Percentiles rank a stretch among this genome's conserved stretches.
phyloP scores from a whole-genome alignment of 331 rosid genomes.

The Acacia pycnantha region DNA sequence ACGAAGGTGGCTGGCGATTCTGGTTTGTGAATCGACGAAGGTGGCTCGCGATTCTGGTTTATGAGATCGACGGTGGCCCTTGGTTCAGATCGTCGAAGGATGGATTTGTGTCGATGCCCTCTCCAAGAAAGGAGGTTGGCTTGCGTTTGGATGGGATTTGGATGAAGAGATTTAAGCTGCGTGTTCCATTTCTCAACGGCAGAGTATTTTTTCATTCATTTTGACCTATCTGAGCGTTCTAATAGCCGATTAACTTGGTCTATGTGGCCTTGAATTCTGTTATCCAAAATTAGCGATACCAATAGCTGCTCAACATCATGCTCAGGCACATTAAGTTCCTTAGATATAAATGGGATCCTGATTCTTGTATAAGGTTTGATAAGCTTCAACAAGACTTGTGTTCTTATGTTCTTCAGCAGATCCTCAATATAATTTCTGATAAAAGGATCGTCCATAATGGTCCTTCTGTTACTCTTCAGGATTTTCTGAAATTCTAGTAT shows the following conservation, averaged over 20 bases:
- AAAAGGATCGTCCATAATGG: slow-evolving; percentile 97
- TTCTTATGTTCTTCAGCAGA: slow-evolving; percentile 91
- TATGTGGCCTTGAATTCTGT: slow-evolving; percentile 91
- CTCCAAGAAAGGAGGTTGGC: too few relatives aligned
- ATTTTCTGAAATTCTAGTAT: slow-evolving; percentile 96
- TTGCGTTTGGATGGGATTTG: too few relatives aligned
- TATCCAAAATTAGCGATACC: slow-evolving; percentile 89
- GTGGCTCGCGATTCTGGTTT: too few relatives aligned
- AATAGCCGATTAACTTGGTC: slow-evolving; percentile 94
- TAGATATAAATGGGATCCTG: slow-evolving; percentile 91
- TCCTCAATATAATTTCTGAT: slow-evolving; percentile 96
- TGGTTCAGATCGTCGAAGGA: too few relatives aligned
- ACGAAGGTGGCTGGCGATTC: too few relatives aligned
- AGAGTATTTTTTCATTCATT: slow-evolving; percentile 95
- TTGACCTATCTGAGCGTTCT: slow-evolving; percentile 95
- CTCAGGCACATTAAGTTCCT: slow-evolving; percentile 98
- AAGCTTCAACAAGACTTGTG: slow-evolving; percentile 95
- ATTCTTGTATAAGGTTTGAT: slow-evolving; percentile 98
- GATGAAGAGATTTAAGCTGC: slow-evolving; percentile 80
- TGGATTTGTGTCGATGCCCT: too few relatives aligned
- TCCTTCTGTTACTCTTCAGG: slow-evolving; percentile 93
- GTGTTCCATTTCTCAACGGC: slow-evolving; percentile 96
- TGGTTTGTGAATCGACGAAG: too few relatives aligned
- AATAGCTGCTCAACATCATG: slow-evolving; percentile 94
- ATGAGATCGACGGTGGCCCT: too few relatives aligned